phyloP scores from a whole-genome alignment of 129 eudicot genomes.

The Daucus carota region DNA sequence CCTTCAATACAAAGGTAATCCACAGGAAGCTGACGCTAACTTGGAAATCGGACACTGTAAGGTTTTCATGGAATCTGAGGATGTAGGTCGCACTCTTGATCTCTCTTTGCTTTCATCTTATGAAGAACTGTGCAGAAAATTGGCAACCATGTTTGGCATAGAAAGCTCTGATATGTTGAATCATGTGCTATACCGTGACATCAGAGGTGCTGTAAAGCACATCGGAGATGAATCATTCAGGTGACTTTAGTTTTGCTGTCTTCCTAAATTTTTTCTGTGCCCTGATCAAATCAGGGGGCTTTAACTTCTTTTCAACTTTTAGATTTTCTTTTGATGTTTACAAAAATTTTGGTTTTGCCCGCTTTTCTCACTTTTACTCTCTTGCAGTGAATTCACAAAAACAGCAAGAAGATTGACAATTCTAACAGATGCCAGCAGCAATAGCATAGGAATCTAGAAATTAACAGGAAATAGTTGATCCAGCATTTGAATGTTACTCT shows the following conservation, averaged over 20 bases:
- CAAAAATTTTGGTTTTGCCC: not conserved
- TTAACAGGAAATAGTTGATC: slow-evolving; percentile 15
- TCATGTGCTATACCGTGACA: slow-evolving; percentile 51
- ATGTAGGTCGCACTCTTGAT: slow-evolving; percentile 85
- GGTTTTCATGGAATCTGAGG: slow-evolving; percentile 86
- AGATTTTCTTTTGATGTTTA: not conserved
- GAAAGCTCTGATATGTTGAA: slow-evolving; percentile 40
- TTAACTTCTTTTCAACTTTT: not conserved
- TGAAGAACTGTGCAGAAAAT: slow-evolving; percentile 57
- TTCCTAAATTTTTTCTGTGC: not conserved
- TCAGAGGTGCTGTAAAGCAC: slow-evolving; percentile 39
- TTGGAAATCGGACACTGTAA: slow-evolving; percentile 74
- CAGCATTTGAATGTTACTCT: slow-evolving; percentile 22
- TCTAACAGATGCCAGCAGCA: slow-evolving; percentile 44
- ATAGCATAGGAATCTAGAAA: slow-evolving; percentile 25
- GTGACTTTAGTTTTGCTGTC: slow-evolving; percentile 22
- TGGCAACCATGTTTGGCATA: slow-evolving; percentile 53
- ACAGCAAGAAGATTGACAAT: slow-evolving; percentile 57
- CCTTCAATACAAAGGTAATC: slow-evolving; percentile 17
- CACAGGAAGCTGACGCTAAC: slow-evolving; percentile 24
- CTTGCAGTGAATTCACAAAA: slow-evolving; percentile 56
- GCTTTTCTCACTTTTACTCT: not conserved
- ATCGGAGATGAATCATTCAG: slow-evolving; percentile 74
- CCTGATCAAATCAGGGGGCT: not conserved
- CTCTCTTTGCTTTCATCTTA: slow-evolving; percentile 61